Evolutionary conservation across 2,329 filamentous ascomycete species (phyloP).

Genomic region (Akanthomyces uredinophilus): DNA sequence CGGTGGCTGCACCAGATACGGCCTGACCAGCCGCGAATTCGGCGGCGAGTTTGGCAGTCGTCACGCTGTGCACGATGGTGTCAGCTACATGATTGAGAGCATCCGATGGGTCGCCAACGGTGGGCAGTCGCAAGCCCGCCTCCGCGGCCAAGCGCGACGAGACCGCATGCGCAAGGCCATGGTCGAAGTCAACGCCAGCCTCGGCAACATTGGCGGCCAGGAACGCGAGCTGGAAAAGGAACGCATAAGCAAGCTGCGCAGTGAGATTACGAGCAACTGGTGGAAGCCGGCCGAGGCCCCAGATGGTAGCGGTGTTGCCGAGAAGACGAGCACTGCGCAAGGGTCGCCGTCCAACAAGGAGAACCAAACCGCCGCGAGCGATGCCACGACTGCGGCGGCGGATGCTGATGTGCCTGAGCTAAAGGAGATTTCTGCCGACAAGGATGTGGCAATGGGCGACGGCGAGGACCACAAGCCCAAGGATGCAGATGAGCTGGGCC

Average conservation of each 20-base stretch:
- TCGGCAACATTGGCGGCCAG: slow-evolving; percentile 27
- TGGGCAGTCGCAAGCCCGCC: slow-evolving; percentile 51
- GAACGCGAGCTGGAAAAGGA: slow-evolving; percentile 24
- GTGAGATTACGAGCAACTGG: slow-evolving; percentile 32
- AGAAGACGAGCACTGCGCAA: slow-evolving; percentile 21
- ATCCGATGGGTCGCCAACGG: slow-evolving; percentile 83
- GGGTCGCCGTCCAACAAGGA: slow-evolving; percentile 37
- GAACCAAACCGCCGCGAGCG: slow-evolving; percentile 31
- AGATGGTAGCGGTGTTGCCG: slow-evolving; percentile 17
- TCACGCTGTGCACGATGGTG: slow-evolving; percentile 65
- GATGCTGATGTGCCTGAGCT: slow-evolving; percentile 12
- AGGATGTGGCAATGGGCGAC: slow-evolving; percentile 31
- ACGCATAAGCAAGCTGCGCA: slow-evolving; percentile 21
- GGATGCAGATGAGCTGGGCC: slow-evolving; percentile 1
- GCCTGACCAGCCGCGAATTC: slow-evolving; percentile 78
- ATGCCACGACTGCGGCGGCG: slow-evolving; percentile 9
- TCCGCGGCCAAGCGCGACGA: slow-evolving; percentile 50
- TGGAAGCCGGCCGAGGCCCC: slow-evolving; percentile 27
- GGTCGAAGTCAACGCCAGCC: slow-evolving; percentile 41
- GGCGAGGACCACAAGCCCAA: slow-evolving; percentile 17
- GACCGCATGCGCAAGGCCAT: slow-evolving; percentile 54
- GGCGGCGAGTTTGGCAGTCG: slow-evolving; percentile 45
- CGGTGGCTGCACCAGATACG: slow-evolving; percentile 67
- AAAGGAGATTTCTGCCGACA: slow-evolving; percentile 12
- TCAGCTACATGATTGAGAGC: slow-evolving; percentile 80